Evolutionary conservation across 306 rosid genomes (phyloP).

Genomic region (Canavalia gladiata): DNA sequence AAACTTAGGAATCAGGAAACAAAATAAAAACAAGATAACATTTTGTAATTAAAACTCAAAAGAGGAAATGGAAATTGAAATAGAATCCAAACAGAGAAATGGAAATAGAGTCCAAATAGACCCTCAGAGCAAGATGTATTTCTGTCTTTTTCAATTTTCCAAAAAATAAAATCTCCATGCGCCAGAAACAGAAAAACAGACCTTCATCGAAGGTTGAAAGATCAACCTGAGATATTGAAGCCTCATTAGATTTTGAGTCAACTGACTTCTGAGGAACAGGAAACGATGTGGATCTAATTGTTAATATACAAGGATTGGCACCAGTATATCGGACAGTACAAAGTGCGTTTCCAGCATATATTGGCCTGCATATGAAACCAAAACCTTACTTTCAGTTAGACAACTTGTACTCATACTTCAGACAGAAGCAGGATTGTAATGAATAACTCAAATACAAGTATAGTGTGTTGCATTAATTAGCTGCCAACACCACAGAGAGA

Average conservation of each 20-base stretch:
- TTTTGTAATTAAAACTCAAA: too few relatives aligned
- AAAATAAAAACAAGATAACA: too few relatives aligned
- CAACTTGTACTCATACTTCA: conserved; percentile 18
- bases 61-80: too few relatives aligned
- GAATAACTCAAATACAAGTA: conserved; percentile 15
- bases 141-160: conserved; percentile 35
- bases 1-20: too few relatives aligned
- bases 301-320: conserved; percentile 83
- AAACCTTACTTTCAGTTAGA: conserved; percentile 37
- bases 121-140: background rate
- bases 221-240: conserved; percentile 85
- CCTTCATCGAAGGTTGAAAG: conserved; percentile 92
- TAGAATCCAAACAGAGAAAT: too few relatives aligned
- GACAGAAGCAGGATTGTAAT: conserved; percentile 39
- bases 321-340: conserved; percentile 82
- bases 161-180: conserved; percentile 31
- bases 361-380: conserved; percentile 75
- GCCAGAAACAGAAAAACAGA: conserved; percentile 58
- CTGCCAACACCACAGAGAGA: conserved; percentile 16
- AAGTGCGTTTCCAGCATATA: conserved; percentile 97
- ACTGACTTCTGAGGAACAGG: conserved; percentile 57
- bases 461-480: conserved; percentile 8
- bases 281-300: conserved; percentile 88
- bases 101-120: too few relatives aligned
- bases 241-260: conserved; percentile 66